Percentiles rank a stretch among this genome's conserved stretches.
These are phyloP conservation scores for Pharnaceum exiguum DNA, from an alignment of 148 eudicot genomes.

Conservation along the genomic window DNA sequence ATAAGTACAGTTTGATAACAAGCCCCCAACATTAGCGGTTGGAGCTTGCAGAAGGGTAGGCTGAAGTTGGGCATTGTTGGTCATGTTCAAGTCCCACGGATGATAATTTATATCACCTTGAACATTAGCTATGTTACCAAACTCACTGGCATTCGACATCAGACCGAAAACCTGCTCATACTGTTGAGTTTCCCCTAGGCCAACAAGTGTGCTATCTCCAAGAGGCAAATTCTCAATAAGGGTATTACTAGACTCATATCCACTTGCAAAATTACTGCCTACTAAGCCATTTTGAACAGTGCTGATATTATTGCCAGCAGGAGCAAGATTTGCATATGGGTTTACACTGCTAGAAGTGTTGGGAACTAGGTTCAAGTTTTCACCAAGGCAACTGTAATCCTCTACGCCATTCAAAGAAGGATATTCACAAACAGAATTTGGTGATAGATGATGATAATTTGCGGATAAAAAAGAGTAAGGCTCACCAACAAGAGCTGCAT, in stretches of 20 bases:
- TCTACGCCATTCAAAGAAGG: too few species aligned
- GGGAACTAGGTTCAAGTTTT: constrained; percentile 12
- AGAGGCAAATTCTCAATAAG: not conserved
- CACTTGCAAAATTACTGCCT: not conserved
- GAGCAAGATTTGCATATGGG: not conserved
- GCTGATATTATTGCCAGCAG: not conserved
- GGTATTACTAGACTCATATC: not conserved
- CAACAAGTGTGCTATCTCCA: not conserved
- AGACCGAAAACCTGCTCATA: not conserved
- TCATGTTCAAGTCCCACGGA: constrained; percentile 2
- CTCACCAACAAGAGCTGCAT: constrained; percentile 22
- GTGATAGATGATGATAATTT: constrained; percentile 4
- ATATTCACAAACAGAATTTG: constrained; percentile 1
- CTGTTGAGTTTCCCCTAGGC: not conserved
- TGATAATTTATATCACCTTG: not conserved
- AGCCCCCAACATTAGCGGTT: not conserved
- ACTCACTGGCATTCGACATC: not conserved
- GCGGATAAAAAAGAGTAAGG: not conserved
- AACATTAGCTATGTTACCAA: not conserved
- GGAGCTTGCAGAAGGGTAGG: not conserved
- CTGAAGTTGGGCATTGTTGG: not conserved
- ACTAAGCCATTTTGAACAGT: not conserved
- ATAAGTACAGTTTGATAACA: not conserved
- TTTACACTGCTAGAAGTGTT: not conserved
- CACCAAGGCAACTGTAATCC: constrained; percentile 21